Conservation (phyloP, 257 asterid genomes). For the Leptodermis oblonga region DNA sequence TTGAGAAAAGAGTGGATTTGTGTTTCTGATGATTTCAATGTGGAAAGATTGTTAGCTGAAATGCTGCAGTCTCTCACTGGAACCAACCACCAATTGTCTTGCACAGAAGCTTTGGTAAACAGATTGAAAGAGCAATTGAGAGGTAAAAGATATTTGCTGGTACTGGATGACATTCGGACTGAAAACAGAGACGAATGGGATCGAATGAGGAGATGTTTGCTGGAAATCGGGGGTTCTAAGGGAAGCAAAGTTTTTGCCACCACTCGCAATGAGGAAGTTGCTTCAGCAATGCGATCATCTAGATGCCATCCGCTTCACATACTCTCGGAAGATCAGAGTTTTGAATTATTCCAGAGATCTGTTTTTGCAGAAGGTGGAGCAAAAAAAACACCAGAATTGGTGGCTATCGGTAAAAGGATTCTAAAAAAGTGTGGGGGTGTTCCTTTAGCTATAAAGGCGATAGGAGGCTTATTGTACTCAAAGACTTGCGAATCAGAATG, state of each 20-base stretch:
- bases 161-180: conserved; percentile 25
- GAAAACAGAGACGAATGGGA: conserved; percentile 15
- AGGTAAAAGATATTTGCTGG: conserved; percentile 17
- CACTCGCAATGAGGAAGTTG: conserved; percentile 14
- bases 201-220: conserved; percentile 6
- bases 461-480: conserved; percentile 23
- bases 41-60: neutral
- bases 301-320: neutral
- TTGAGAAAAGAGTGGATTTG: conserved; percentile 22
- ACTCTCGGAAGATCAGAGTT: conserved; percentile 22
- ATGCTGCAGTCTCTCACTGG: conserved; percentile 13
- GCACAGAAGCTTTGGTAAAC: conserved; percentile 16
- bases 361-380: conserved; percentile 16
- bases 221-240: conserved; percentile 10
- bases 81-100: neutral
- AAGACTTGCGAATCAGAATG: conserved; percentile 16
- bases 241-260: conserved; percentile 27
- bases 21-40: conserved; percentile 16
- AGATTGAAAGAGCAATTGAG: conserved; percentile 1
- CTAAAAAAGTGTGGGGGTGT: conserved; percentile 30
- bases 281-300: conserved; percentile 1
- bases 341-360: conserved; percentile 22
- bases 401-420: conserved; percentile 16
- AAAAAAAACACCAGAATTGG: conserved; percentile 8
- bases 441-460: conserved; percentile 29